Evolutionary conservation across 2,329 filamentous ascomycete genomes (phyloP).

Genomic region (Pseudogymnoascus sp.): DNA sequence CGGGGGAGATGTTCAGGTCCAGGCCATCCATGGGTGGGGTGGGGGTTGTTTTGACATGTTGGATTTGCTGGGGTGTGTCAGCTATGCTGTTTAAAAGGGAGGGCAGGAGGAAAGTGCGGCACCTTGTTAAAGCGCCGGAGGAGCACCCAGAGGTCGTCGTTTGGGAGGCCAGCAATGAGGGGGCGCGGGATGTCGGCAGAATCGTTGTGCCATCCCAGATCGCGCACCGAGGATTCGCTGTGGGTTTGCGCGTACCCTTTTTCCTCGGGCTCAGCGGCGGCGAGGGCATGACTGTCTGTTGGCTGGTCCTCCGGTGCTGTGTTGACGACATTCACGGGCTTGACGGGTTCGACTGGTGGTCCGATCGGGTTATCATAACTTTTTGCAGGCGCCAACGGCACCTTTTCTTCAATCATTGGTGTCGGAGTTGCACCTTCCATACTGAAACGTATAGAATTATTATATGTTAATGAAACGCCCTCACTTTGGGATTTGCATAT

Average conservation of each 20-base stretch:
- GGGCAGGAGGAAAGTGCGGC: constrained; percentile 1
- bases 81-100: constrained; percentile 11
- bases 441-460: not conserved
- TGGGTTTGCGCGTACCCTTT: constrained; percentile 34
- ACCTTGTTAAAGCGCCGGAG: constrained; percentile 58
- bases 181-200: constrained; percentile 39
- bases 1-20: constrained; percentile 72
- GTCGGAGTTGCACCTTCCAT: not conserved
- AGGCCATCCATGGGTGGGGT: constrained; percentile 54
- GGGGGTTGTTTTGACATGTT: constrained; percentile 58
- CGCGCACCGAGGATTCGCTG: constrained; percentile 35
- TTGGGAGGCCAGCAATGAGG: constrained; percentile 51
- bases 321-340: not conserved
- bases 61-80: constrained; percentile 40
- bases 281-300: constrained; percentile 35
- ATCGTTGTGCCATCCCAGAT: constrained; percentile 50
- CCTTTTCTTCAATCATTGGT: not conserved
- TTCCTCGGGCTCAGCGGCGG: constrained; percentile 32
- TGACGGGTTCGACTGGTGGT: not conserved
- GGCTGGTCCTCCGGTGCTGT: constrained; percentile 20
- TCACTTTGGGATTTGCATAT: not conserved
- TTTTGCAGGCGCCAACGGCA: not conserved
- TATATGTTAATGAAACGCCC: not conserved
- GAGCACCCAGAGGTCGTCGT: constrained; percentile 58
- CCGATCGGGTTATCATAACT: not conserved